phyloP scores from a whole-genome alignment of 1,139 yeast genomes.

The Groenewaldozyma sp. region DNA sequence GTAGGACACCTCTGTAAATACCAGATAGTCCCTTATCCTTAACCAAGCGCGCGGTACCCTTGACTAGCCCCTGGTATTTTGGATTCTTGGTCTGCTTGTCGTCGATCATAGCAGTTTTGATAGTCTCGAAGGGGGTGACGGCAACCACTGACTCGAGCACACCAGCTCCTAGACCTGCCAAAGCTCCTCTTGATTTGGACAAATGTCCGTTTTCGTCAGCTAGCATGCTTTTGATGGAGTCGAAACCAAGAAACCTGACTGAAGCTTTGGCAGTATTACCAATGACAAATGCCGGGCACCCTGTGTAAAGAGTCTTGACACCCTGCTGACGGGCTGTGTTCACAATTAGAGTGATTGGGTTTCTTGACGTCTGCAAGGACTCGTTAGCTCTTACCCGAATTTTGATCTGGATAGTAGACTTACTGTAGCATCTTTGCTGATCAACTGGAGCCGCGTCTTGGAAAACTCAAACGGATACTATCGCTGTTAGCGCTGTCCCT shows the following conservation, averaged over 20 bases:
- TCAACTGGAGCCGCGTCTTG: constrained; percentile 81
- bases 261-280: constrained; percentile 96
- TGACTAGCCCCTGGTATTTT: constrained; percentile 56
- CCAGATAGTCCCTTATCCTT: constrained; percentile 76
- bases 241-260: constrained; percentile 87
- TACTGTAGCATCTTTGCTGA: constrained; percentile 53
- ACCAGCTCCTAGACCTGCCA: constrained; percentile 97
- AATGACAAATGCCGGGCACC: constrained; percentile 95
- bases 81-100: constrained; percentile 74
- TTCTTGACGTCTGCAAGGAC: constrained; percentile 42
- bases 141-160: constrained; percentile 84
- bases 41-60: constrained; percentile 55
- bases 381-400: background rate
- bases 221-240: constrained; percentile 65
- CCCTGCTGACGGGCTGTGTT: constrained; percentile 74
- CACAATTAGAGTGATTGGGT: constrained; percentile 73
- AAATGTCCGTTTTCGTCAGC: constrained; percentile 80
- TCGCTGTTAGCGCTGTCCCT: background rate
- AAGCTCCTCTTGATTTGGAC: constrained; percentile 80
- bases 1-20: constrained; percentile 79
- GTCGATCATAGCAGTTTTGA: constrained; percentile 91
- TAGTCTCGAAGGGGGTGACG: constrained; percentile 94
- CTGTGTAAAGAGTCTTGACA: constrained; percentile 71
- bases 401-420: constrained; percentile 3
- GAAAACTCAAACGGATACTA: constrained; percentile 92